Evolutionary conservation across 1,139 yeast species (phyloP).

Genomic region (Kodamaea anthophila): DNA sequence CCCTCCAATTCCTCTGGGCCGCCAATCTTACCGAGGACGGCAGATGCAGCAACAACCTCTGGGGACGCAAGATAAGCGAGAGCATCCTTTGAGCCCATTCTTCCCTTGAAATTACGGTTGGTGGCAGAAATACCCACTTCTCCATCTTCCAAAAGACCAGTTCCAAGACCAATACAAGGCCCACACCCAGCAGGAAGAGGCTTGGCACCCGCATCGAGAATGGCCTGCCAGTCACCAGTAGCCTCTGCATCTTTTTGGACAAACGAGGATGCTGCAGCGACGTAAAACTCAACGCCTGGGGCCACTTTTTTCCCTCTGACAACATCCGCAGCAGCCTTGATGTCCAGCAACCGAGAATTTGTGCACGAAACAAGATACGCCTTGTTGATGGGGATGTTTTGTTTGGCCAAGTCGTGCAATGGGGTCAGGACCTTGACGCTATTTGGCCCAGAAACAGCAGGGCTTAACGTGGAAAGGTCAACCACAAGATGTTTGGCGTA

Average conservation of each 20-base stretch:
- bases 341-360: slow-evolving; percentile 86
- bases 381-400: slow-evolving; percentile 76
- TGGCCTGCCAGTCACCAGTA: slow-evolving; percentile 84
- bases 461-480: slow-evolving; percentile 81
- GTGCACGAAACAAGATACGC: slow-evolving; percentile 98
- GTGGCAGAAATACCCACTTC: slow-evolving; percentile 98
- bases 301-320: slow-evolving; percentile 78
- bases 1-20: slow-evolving; percentile 84
- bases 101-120: slow-evolving; percentile 95
- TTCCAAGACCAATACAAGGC: slow-evolving; percentile 96
- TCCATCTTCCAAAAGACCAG: slow-evolving; percentile 88
- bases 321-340: slow-evolving; percentile 89
- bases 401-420: slow-evolving; percentile 62
- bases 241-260: slow-evolving; percentile 91
- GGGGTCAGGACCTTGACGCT: slow-evolving; percentile 88
- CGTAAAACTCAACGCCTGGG: slow-evolving; percentile 85
- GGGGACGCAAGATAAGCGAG: slow-evolving; percentile 95
- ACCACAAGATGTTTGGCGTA: slow-evolving; percentile 84
- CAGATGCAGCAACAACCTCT: slow-evolving; percentile 97
- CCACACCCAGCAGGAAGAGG: slow-evolving; percentile 99
- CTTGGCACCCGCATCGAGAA: slow-evolving; percentile 87
- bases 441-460: slow-evolving; percentile 93
- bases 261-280: slow-evolving; percentile 93
- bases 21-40: slow-evolving; percentile 87
- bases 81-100: slow-evolving; percentile 98